Conservation (phyloP, 2,329 filamentous ascomycete species). For the Sarocladium oryzae region DNA sequence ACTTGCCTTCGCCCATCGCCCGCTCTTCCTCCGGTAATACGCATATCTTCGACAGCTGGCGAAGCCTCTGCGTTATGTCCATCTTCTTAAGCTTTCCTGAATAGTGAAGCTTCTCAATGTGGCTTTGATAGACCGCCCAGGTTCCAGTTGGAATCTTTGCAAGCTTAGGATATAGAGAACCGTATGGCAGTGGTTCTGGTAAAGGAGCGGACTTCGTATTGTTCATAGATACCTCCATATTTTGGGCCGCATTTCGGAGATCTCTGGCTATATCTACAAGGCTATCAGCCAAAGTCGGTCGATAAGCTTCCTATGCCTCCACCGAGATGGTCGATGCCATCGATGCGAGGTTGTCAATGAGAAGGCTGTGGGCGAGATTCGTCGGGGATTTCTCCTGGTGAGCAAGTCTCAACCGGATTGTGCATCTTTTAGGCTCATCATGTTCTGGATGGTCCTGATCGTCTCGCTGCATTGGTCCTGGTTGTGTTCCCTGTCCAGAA, state of each 20-base stretch:
- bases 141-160: conserved; percentile 15
- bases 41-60: conserved; percentile 18
- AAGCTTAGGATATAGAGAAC: conserved; percentile 7
- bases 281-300: background rate
- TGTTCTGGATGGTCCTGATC: no score
- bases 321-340: background rate
- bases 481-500: no score
- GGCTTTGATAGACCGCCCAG: conserved; percentile 18
- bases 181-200: background rate
- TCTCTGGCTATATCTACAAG: background rate
- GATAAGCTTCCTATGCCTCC: conserved; percentile 3
- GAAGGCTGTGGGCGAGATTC: background rate
- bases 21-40: conserved; percentile 22
- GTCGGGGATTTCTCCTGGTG: background rate
- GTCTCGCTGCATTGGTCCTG: no score
- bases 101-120: conserved; percentile 15
- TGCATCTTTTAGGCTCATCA: no score
- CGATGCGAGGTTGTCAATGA: background rate
- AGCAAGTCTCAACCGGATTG: background rate
- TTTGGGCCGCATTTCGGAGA: background rate
- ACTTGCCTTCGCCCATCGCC: conserved; percentile 18
- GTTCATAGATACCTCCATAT: background rate
- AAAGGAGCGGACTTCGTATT: background rate
- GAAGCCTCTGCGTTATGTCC: conserved; percentile 17
- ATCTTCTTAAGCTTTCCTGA: conserved; percentile 12